Base-by-base conservation (phyloP, 805 yeast genomes). In the Kodamaea neixiangensis region DNA sequence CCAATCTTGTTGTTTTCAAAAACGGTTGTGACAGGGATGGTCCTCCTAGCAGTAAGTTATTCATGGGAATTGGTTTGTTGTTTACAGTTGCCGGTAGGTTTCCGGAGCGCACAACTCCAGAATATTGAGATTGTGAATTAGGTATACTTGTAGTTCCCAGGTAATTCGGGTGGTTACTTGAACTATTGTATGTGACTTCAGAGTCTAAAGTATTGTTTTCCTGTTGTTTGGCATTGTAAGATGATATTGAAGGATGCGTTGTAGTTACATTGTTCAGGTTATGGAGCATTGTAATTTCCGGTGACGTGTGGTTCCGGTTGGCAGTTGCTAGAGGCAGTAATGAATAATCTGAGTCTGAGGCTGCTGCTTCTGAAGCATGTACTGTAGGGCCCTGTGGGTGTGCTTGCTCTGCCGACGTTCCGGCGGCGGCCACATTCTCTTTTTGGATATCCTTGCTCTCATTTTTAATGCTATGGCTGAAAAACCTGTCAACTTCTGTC, bases 1-100 rank as follows among this genome's bases (percentile, higher is more conserved):
- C 60, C 15, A 62, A 45, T 21, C 66, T 46, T 20, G 46, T 52
- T 19, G 52, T 51, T 42, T 47, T 47, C 14, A 20, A 17, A 9
- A 22, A n/a, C 4, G 46, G 40, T 4, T 29, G 34, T 7, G 44
- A 25, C 3, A 25, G 13, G 31, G 31, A 13, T 15, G 41, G 21
- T 37, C 41, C 15, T 17, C 41, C 41, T 11, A 37, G 21, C 21
- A 17, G 41, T 10, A 15, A 10, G 21, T 37, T 37, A 15, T 15
- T 17, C 20, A 10, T 37, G 38, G 38, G 38, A 34, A 34, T 25
- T 25, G 31, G 38, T 34, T 34, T 34, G 13, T 13, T 37, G 11
- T 15, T 19, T 13, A 33, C 10, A 33, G 41, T 7, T 35, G 40
- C 6, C n/a, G 38, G 19, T 34, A 34, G 31, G 10, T 7, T 25